These are phyloP conservation scores for Rauvolfia tetraphylla DNA, from an alignment of 257 asterid genomes.

Conservation along the genomic window DNA sequence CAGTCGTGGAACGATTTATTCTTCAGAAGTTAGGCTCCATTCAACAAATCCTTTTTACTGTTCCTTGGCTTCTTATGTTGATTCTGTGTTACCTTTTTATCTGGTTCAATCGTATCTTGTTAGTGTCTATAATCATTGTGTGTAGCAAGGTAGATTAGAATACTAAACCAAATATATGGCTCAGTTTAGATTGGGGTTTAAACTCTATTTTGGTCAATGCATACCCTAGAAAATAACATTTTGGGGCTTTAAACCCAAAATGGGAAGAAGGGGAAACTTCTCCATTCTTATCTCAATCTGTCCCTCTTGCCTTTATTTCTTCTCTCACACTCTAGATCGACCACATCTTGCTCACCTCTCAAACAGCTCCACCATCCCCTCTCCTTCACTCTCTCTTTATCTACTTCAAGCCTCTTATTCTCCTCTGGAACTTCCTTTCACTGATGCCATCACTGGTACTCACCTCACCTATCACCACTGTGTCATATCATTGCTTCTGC, in stretches of 20 bases:
- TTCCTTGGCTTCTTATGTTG: background rate
- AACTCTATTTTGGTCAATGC: slow-evolving; percentile 11
- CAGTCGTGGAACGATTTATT: slow-evolving; percentile 6
- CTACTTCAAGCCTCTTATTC: background rate
- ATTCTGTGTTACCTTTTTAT: background rate
- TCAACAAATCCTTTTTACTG: background rate
- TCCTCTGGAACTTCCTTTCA: background rate
- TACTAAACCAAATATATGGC: slow-evolving; percentile 1
- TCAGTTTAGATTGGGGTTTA: background rate
- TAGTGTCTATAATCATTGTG: background rate
- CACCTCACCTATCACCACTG: background rate
- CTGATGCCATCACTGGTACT: background rate
- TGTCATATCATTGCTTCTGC: background rate
- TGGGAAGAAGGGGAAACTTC: background rate
- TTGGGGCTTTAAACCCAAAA: background rate
- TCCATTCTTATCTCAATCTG: background rate
- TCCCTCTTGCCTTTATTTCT: background rate
- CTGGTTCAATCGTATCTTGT: background rate
- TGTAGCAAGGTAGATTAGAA: background rate
- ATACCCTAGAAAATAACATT: background rate
- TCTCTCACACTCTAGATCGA: background rate
- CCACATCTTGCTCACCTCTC: background rate
- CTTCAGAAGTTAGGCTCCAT: slow-evolving; percentile 34
- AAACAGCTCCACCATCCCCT: background rate
- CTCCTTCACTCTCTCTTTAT: background rate